Percentiles rank a stretch among this genome's conserved stretches.
These are phyloP conservation scores for Quercus bicolor DNA, from an alignment of 306 rosid genomes.

Conservation along the genomic window DNA sequence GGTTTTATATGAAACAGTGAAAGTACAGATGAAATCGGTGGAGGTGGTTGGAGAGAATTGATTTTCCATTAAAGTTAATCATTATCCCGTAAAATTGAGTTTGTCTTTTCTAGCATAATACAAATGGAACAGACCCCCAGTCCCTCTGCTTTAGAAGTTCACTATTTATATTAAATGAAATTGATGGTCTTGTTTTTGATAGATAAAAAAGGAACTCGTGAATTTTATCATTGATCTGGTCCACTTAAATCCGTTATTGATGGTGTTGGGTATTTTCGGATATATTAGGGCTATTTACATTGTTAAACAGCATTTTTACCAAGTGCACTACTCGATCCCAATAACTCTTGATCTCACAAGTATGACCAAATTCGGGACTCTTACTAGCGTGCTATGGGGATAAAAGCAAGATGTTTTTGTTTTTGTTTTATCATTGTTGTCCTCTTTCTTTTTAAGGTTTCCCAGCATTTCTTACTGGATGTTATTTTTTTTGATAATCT, in stretches of 20 bases:
- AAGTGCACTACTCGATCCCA: fast-evolving
- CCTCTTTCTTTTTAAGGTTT: too few relatives aligned
- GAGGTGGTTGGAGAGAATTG: neutral
- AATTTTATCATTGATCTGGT: too few relatives aligned
- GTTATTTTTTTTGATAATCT: too few relatives aligned
- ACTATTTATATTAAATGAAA: neutral
- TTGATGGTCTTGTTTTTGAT: too few relatives aligned
- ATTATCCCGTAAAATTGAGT: neutral
- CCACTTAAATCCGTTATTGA: fast-evolving
- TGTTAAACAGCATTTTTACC: too few relatives aligned
- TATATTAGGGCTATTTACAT: fast-evolving
- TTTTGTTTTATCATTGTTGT: too few relatives aligned
- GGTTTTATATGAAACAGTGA: too few relatives aligned
- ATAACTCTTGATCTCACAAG: fast-evolving
- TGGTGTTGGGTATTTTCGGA: fast-evolving
- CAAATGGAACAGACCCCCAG: neutral
- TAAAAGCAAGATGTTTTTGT: too few relatives aligned
- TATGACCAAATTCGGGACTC: too few relatives aligned
- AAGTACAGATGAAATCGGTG: neutral
- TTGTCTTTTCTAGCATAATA: neutral
- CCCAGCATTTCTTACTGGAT: too few relatives aligned
- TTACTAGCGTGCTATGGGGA: too few relatives aligned
- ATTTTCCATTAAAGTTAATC: neutral
- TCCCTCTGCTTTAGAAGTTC: neutral
- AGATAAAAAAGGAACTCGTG: too few relatives aligned